These are phyloP conservation scores for Aspergillus coremiiformis DNA, from an alignment of 495 filamentous ascomycete genomes.

Conservation along the genomic window DNA sequence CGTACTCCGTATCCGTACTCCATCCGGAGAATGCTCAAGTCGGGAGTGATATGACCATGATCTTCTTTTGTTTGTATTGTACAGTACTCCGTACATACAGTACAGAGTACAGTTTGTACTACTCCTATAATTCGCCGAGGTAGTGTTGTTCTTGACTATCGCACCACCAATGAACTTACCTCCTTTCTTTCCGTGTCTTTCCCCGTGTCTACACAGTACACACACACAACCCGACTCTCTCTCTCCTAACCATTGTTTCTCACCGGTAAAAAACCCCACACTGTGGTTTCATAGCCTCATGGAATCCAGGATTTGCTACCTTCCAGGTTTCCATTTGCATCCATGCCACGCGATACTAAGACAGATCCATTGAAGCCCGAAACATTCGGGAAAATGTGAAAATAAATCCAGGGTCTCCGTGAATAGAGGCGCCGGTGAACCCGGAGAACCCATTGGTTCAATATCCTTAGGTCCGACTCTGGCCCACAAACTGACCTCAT, in stretches of 20 bases:
- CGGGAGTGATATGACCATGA: background rate
- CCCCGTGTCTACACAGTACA: background rate
- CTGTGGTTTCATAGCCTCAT: constrained; percentile 21
- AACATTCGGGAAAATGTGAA: background rate
- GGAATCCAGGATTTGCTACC: constrained; percentile 11
- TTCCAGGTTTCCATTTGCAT: background rate
- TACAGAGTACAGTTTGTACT: too few relatives aligned
- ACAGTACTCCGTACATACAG: too few relatives aligned
- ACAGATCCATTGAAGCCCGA: background rate
- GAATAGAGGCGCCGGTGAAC: constrained; percentile 18
- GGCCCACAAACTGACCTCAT: constrained; percentile 34
- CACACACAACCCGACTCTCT: too few relatives aligned
- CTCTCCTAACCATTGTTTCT: constrained; percentile 20
- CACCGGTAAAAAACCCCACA: constrained; percentile 19
- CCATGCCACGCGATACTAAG: background rate
- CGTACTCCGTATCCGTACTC: background rate
- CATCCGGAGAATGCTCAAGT: background rate
- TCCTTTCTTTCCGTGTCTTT: background rate
- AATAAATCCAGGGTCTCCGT: background rate
- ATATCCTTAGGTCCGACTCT: constrained; percentile 3
- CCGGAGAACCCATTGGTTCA: constrained; percentile 21
- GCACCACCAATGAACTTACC: background rate
- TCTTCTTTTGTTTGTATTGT: too few relatives aligned
- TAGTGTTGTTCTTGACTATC: constrained; percentile 2
- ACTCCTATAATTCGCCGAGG: background rate